phyloP scores from a whole-genome alignment of 495 filamentous ascomycete species.

The Tuber indicum region DNA sequence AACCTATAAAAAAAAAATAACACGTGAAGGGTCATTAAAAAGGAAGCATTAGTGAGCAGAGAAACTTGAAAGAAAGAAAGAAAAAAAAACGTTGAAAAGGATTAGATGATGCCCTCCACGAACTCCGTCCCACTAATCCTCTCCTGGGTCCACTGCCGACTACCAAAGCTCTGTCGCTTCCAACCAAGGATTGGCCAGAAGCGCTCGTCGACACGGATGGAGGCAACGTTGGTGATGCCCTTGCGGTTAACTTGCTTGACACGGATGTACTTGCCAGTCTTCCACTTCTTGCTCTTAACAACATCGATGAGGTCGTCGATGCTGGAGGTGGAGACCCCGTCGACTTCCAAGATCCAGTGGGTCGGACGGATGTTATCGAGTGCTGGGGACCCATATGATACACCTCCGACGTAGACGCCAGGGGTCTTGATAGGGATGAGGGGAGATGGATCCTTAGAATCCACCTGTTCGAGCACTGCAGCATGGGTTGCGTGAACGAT shows the following conservation, averaged over 20 bases:
- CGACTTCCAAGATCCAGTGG: constrained; percentile 41
- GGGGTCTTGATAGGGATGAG: constrained; percentile 32
- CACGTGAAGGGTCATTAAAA: background rate
- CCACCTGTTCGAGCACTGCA: constrained; percentile 40
- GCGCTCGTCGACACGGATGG: constrained; percentile 38
- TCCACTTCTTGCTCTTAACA: constrained; percentile 37
- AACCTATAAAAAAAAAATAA: background rate
- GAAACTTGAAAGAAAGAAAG: background rate
- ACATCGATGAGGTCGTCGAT: constrained; percentile 37
- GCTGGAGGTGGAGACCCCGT: constrained; percentile 28
- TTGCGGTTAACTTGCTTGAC: constrained; percentile 41
- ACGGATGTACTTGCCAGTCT: constrained; percentile 38
- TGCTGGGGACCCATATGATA: constrained; percentile 42
- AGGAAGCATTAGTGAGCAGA: background rate
- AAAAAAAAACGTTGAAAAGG: background rate
- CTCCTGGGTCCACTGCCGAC: constrained; percentile 32
- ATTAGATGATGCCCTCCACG: constrained; percentile 31
- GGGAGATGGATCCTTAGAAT: constrained; percentile 28
- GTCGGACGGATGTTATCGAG: constrained; percentile 42
- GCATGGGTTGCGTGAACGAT: constrained; percentile 40
- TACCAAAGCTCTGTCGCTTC: constrained; percentile 31
- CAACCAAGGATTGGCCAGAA: constrained; percentile 39
- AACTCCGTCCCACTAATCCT: constrained; percentile 37
- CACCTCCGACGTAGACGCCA: constrained; percentile 42
- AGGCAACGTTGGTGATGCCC: constrained; percentile 39